These are phyloP conservation scores for Auricularia sp. DNA, from an alignment of 768 basidiomycete species.

Conservation along the genomic window DNA sequence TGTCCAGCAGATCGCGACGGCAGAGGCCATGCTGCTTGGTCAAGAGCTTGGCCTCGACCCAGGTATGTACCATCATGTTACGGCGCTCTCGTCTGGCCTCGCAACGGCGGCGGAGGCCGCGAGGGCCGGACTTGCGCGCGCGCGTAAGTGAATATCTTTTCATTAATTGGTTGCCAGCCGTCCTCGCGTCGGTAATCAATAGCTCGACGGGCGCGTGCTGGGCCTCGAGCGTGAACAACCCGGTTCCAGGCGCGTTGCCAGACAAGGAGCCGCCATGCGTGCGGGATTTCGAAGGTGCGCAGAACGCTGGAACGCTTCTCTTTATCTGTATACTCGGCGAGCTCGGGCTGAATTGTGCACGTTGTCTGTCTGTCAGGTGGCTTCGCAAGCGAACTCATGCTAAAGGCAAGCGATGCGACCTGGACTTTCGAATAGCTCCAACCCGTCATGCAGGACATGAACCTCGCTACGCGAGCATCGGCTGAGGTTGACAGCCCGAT, in stretches of 20 bases:
- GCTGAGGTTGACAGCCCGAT: conserved; percentile 36
- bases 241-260: conserved; percentile 63
- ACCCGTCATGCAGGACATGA: conserved; percentile 57
- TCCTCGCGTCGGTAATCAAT: conserved; percentile 77
- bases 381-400: conserved; percentile 73
- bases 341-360: no score
- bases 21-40: conserved; percentile 87
- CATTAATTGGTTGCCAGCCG: conserved; percentile 17
- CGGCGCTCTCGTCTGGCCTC: no score
- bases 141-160: not conserved
- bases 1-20: conserved; percentile 72
- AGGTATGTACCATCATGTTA: not conserved
- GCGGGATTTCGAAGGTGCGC: conserved; percentile 58
- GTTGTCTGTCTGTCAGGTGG: conserved; percentile 25
- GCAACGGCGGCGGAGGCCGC: no score
- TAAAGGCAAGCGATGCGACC: conserved; percentile 43
- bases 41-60: conserved; percentile 72
- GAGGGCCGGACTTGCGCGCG: no score
- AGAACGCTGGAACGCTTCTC: not conserved
- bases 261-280: conserved; percentile 73
- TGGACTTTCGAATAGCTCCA: conserved; percentile 3
- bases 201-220: conserved; percentile 77
- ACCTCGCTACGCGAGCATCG: conserved; percentile 62
- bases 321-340: no score
- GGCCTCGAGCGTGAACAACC: conserved; percentile 81